A percentile compares a stretch with the other conserved stretches of the same genome.
Conservation (phyloP, 768 basidiomycete species). For the Xerocomellus dryophilus region DNA sequence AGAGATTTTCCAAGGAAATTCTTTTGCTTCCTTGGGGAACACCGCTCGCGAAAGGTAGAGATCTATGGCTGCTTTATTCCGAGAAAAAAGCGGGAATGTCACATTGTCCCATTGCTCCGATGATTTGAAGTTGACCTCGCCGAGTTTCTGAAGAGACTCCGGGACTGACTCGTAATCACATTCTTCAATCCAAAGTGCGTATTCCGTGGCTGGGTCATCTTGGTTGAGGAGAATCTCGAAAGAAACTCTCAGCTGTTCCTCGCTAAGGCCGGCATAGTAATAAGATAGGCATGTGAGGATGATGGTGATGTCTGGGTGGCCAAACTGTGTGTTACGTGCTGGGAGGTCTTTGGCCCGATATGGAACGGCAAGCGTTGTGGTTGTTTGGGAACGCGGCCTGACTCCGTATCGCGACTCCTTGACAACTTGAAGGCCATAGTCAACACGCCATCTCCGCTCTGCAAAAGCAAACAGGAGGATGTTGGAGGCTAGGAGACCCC, state of each 20-base stretch:
- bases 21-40: slow-evolving; percentile 34
- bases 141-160: neutral
- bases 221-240: slow-evolving; percentile 1
- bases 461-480: slow-evolving; percentile 25
- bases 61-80: slow-evolving; percentile 2
- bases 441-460: slow-evolving; percentile 33
- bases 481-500: slow-evolving; percentile 28
- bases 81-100: neutral
- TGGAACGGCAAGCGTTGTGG: slow-evolving; percentile 32
- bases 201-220: slow-evolving; percentile 2
- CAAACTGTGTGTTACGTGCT: slow-evolving; percentile 31
- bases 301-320: slow-evolving; percentile 35
- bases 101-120: slow-evolving; percentile 3
- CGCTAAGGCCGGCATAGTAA: slow-evolving; percentile 23
- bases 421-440: slow-evolving; percentile 25
- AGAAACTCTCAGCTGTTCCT: neutral
- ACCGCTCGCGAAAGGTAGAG: slow-evolving; percentile 29
- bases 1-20: slow-evolving; percentile 29
- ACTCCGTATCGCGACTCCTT: too few species aligned
- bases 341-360: slow-evolving; percentile 37
- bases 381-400: too few species aligned
- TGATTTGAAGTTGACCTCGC: slow-evolving; percentile 2
- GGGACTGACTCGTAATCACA: neutral
- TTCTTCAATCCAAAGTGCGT: neutral
- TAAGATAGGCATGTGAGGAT: too few species aligned